Conservation (phyloP, 2,329 filamentous ascomycete species). For the Cladophialophora psammophila region DNA sequence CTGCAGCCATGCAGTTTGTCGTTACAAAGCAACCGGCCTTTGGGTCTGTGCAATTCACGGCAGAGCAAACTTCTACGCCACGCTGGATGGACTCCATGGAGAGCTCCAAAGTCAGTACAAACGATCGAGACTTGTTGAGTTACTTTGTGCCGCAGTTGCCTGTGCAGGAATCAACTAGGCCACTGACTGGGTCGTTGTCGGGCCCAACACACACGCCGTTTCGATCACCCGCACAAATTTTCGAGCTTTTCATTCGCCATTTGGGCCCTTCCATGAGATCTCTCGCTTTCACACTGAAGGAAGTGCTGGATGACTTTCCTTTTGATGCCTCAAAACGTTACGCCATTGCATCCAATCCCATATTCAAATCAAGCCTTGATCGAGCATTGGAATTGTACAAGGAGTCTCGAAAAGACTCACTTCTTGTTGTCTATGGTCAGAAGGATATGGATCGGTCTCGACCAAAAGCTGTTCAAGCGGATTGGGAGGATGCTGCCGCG, state of each 20-base stretch:
- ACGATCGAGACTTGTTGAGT: conserved; percentile 18
- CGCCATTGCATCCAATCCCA: conserved; percentile 76
- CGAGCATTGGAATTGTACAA: conserved; percentile 84
- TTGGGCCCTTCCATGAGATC: conserved; percentile 96
- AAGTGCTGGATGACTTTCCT: conserved; percentile 85
- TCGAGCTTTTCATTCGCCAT: conserved; percentile 85
- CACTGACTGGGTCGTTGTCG: conserved; percentile 42
- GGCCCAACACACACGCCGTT: conserved; percentile 46
- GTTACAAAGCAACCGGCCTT: conserved; percentile 70
- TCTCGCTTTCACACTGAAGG: conserved; percentile 85
- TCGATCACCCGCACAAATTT: conserved; percentile 79
- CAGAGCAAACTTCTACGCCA: conserved; percentile 36
- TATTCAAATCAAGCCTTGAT: conserved; percentile 79
- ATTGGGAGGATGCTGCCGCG: conserved; percentile 97
- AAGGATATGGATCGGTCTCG: conserved; percentile 74
- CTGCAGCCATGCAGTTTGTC: conserved; percentile 86
- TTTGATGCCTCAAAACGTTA: conserved; percentile 74
- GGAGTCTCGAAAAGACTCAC: conserved; percentile 74
- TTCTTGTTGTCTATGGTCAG: conserved; percentile 79
- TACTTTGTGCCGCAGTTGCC: conserved; percentile 33
- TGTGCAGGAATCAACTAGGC: conserved; percentile 61
- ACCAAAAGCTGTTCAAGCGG: conserved; percentile 80
- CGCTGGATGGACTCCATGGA: conserved; percentile 22
- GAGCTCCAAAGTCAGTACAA: conserved; percentile 13
- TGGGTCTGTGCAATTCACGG: conserved; percentile 34